phyloP scores from a whole-genome alignment of 345 rosid genomes.

The Acer saccharum region DNA sequence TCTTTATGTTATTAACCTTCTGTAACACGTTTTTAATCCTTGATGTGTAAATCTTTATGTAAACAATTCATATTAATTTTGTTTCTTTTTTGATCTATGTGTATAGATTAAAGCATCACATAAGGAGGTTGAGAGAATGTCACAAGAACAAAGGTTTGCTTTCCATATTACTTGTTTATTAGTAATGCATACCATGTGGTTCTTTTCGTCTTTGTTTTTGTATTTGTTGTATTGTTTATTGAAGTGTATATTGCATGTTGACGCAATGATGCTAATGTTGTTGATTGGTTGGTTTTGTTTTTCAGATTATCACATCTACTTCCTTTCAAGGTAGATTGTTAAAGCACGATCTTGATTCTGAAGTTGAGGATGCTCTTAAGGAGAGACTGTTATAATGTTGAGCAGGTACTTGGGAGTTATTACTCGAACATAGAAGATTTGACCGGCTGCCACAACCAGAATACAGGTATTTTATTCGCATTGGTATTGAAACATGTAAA shows the following conservation, averaged over 20 bases:
- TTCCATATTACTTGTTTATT: background rate
- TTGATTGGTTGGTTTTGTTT: slow-evolving; percentile 16
- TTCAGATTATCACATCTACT: slow-evolving; percentile 39
- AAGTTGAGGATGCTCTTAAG: slow-evolving; percentile 84
- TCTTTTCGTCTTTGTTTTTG: background rate
- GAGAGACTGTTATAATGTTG: slow-evolving; percentile 22
- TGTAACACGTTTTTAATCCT: background rate
- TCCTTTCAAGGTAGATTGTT: slow-evolving; percentile 85
- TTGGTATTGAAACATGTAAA: background rate
- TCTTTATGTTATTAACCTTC: background rate
- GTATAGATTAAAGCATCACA: slow-evolving; percentile 74
- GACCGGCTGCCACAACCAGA: background rate
- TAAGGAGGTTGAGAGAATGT: slow-evolving; percentile 70
- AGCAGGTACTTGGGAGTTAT: background rate
- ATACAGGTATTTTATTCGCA: background rate
- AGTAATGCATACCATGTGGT: background rate
- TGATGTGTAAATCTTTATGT: background rate
- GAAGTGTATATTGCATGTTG: background rate
- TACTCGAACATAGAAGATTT: background rate
- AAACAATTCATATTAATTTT: background rate
- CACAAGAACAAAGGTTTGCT: slow-evolving; percentile 74
- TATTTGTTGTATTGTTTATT: background rate
- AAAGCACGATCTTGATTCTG: slow-evolving; percentile 87
- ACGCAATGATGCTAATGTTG: background rate
- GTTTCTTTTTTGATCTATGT: slow-evolving; percentile 15